A percentile compares a stretch with the other conserved stretches of the same genome.
Conservation (phyloP, 352 stramenopile genomes). For the Pythium periplocum region DNA sequence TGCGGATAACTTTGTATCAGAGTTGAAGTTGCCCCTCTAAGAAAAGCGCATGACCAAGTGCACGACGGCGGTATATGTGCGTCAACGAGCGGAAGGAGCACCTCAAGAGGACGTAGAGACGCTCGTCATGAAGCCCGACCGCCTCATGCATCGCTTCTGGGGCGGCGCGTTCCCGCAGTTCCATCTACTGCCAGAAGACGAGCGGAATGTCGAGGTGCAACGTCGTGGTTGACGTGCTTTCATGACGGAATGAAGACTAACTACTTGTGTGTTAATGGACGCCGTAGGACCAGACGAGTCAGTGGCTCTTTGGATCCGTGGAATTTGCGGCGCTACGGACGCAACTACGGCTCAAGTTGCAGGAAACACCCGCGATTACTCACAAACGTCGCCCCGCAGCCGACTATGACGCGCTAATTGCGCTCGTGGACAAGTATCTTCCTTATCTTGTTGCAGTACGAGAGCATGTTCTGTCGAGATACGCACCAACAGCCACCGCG, state of each 20-base stretch:
- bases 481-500: neutral
- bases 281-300: constrained; percentile 20
- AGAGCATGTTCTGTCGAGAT: constrained; percentile 12
- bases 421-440: constrained; percentile 37
- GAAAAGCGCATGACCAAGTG: too few species aligned
- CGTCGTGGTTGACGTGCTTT: too few species aligned
- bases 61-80: too few species aligned
- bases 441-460: constrained; percentile 35
- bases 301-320: constrained; percentile 12
- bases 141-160: constrained; percentile 26
- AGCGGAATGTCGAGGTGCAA: neutral
- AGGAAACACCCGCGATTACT: constrained; percentile 31
- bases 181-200: constrained; percentile 20
- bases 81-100: too few species aligned
- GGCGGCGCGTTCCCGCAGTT: constrained; percentile 41
- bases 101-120: too few species aligned
- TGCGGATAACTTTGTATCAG: too few species aligned
- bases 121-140: neutral
- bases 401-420: constrained; percentile 23
- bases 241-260: too few species aligned
- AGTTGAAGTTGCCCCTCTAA: too few species aligned
- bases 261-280: neutral
- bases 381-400: constrained; percentile 13
- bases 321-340: constrained; percentile 16
- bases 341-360: constrained; percentile 32